Percentiles rank a stretch among this genome's conserved stretches.
phyloP scores from a whole-genome alignment of 257 asterid species.

The Solanum chmielewskii region DNA sequence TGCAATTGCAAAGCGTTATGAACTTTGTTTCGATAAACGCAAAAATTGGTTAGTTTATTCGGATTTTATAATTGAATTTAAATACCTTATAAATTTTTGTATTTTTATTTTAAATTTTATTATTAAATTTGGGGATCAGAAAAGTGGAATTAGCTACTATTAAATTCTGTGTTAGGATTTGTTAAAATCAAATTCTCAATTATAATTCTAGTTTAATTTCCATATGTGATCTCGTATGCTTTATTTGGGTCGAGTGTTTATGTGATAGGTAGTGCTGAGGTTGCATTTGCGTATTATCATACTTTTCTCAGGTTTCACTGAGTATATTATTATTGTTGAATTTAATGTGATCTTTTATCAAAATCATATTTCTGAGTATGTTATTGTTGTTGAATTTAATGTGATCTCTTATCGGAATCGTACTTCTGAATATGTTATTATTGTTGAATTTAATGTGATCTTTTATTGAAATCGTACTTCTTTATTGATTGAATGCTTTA shows the following conservation, averaged over 20 bases:
- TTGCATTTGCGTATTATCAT: not conserved
- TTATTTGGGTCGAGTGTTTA: not conserved
- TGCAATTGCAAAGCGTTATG: not conserved
- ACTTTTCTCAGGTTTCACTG: too few species aligned
- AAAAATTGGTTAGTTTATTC: not conserved
- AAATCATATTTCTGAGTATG: too few species aligned
- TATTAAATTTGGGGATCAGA: not conserved
- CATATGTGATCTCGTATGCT: not conserved
- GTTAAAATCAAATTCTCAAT: not conserved
- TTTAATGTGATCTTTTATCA: not conserved
- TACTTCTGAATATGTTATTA: not conserved
- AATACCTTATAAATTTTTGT: not conserved
- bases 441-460: not conserved
- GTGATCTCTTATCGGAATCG: not conserved
- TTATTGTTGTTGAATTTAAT: not conserved
- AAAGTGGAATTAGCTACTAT: not conserved
- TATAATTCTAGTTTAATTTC: not conserved
- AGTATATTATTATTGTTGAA: too few species aligned
- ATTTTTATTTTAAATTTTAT: too few species aligned
- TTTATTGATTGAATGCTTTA: not conserved
- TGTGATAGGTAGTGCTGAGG: not conserved
- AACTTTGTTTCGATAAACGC: not conserved
- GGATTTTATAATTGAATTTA: not conserved
- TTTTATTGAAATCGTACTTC: not conserved
- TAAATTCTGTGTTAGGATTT: not conserved